Evolutionary conservation across 2,329 filamentous ascomycete species (phyloP), one percentile per base, ranked within the genome.

Genomic region (Neofusicoccum ribis): DNA sequence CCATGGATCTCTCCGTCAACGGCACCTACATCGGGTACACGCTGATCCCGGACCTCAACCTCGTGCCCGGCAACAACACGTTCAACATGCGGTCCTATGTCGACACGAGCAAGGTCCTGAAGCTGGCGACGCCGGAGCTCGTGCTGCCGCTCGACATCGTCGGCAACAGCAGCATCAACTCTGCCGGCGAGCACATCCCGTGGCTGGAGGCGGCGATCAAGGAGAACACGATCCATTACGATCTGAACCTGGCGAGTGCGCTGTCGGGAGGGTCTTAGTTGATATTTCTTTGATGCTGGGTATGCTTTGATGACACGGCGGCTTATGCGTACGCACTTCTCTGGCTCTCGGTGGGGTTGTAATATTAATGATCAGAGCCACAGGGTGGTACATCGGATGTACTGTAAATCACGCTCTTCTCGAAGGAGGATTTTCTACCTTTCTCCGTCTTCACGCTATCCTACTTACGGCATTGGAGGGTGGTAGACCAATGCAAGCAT

Each of bases 201-300:
- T 89, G 89, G 76, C 88, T 85, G 67, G 79, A 82, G 66, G 78
- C 83, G 17, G 85, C 86, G 23, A 81, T 90, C 31, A 78, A 77
- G 66, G 77, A 80, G 50, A 80, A 78, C 66, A 84, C 84, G 67
- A 79, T 85, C 72, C 82, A 80, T 47, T 74, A 88, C 56, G 72
- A 81, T 31, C 81, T 90, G 67, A 77, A 87, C 68, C 80, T 87
- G 51, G 79, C 78, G 43, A 68, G 73, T 14, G 81, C 83, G 9
- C 71, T 86, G 5, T 15, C 37, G 1, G 37, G 37, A 12, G 20
- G 47, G 6, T 51, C 47, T 1, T 51, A 51, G 20, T 4, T 5
- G 8, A 31, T 31, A 7, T 5, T 31, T 31, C 27, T 31, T 31
- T 31, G 5, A 31, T 31, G 27, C 27, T 31, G 27, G 27, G 27